Evolutionary conservation across 2,329 filamentous ascomycete species (phyloP).

Genomic region (Aspergillus cejpii): DNA sequence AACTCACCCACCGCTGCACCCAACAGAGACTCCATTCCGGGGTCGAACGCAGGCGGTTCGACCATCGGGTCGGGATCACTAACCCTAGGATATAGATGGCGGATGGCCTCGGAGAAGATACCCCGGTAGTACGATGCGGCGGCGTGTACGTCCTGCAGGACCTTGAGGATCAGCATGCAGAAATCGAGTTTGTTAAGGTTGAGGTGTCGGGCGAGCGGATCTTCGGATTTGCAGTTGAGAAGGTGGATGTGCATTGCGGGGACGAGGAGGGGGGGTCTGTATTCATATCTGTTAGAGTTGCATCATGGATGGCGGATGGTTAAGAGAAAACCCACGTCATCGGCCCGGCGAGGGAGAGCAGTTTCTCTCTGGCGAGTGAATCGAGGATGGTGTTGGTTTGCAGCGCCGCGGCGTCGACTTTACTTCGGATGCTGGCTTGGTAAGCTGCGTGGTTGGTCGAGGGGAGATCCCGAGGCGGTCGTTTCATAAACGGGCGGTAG

Average conservation of each 20-base stretch:
- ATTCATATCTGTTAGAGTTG: background rate
- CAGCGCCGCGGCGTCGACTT: slow-evolving; percentile 23
- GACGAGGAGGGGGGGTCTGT: slow-evolving; percentile 14
- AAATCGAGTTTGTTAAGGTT: slow-evolving; percentile 18
- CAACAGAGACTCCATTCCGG: background rate
- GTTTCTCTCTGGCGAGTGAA: slow-evolving; percentile 19
- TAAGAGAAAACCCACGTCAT: slow-evolving; percentile 17
- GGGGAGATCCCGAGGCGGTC: slow-evolving; percentile 16
- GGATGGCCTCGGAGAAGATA: slow-evolving; percentile 8
- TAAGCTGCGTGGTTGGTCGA: slow-evolving; percentile 12
- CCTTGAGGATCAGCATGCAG: slow-evolving; percentile 20
- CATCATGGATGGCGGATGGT: too few species aligned
- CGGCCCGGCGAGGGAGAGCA: slow-evolving; percentile 19
- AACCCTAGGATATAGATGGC: slow-evolving; percentile 4
- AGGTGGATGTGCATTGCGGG: slow-evolving; percentile 25
- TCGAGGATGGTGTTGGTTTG: slow-evolving; percentile 26
- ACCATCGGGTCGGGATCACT: background rate
- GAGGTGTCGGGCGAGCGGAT: slow-evolving; percentile 14
- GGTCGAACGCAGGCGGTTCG: background rate
- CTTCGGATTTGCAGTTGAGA: slow-evolving; percentile 20
- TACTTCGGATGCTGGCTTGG: slow-evolving; percentile 18
- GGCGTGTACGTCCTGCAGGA: slow-evolving; percentile 18
- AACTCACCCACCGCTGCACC: slow-evolving; percentile 3
- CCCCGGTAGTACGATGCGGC: slow-evolving; percentile 9
- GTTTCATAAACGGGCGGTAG: slow-evolving; percentile 24